Base-by-base conservation (phyloP, 768 basidiomycete genomes). In the Phylloporus arenicola region DNA sequence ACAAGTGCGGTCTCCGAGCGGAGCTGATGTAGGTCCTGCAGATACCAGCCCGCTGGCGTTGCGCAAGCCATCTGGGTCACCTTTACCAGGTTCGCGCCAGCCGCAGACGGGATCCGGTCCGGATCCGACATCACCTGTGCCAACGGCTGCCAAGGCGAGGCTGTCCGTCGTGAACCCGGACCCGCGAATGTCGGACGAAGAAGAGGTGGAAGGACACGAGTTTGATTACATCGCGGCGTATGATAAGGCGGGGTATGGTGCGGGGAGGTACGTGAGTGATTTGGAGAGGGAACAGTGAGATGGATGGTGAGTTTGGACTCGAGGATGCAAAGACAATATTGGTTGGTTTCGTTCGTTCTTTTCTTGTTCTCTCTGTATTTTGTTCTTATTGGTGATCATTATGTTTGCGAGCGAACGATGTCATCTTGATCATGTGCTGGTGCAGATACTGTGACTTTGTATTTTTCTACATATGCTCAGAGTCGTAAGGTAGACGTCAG, bases 171-270 rank as follows among this genome's bases (percentile, higher is more conserved):
- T 58, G 39, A 67, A 68, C 24, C 64, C 67, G 16, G 67, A 68
- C 43, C 60, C 58, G 12, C 56, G 43, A 13, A 35, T 27, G 19
- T 50, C 48, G 25, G 63, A 67, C 20, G 73, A 70, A 1, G 73
- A 70, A 8, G 38, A 24, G 5, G 42, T 24, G 12, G 42, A 9
- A 4, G 16, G 11, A 6, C 77, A 77, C 3, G 68, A 72, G 13
- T 82, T 77, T 56, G 82, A 83, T 60, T 82, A 84, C 53, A 72
- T 82, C 42, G 72, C 73, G 41, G 82, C 79, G 24, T 84, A 86
- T 65, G 61, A 61, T 27, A 44, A 47, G 14, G 53, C 31, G 27
- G 73, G 71, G 20, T 79, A 80, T 63, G 67, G 61, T 16, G 62
- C 70, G 17, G 76, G 75, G 19, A 72, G 59, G 57, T 79, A 75